phyloP scores from a whole-genome alignment of 176 grass and related monocot genomes.

The Typha latifolia region DNA sequence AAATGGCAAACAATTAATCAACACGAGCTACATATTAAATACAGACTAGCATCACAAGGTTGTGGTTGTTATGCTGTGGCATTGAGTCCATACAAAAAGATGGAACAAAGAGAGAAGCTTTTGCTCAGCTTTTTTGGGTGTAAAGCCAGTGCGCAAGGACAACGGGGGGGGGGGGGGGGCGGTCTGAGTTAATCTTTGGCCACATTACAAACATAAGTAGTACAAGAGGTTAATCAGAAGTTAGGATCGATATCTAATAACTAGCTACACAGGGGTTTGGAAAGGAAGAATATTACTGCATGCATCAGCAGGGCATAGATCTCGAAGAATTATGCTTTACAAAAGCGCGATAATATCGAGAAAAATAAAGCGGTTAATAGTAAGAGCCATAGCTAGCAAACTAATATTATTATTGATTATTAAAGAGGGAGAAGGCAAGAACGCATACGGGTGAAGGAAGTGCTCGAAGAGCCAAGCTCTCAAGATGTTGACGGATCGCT shows the following conservation, averaged over 20 bases:
- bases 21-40: no score
- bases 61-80: not conserved
- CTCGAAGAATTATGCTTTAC: conserved; percentile 4
- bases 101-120: conserved; percentile 9
- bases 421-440: not conserved
- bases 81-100: conserved; percentile 23
- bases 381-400: no score
- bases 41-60: not conserved
- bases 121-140: conserved; percentile 21
- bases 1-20: no score
- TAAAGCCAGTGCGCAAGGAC: conserved; percentile 4
- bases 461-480: conserved; percentile 97
- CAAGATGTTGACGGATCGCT: conserved; percentile 78
- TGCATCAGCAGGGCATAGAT: not conserved
- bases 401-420: no score
- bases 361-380: not conserved
- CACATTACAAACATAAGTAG: no score
- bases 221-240: no score
- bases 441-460: conserved; percentile 90
- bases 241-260: no score
- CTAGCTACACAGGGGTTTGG: not conserved
- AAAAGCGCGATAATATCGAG: not conserved
- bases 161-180: not conserved
- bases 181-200: no score
- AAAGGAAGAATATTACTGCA: not conserved